Percentiles rank a stretch among this genome's conserved stretches.
Evolutionary conservation across 2,329 filamentous ascomycete species (phyloP).

Genomic region (Tolypocladium cylindrosporum): DNA sequence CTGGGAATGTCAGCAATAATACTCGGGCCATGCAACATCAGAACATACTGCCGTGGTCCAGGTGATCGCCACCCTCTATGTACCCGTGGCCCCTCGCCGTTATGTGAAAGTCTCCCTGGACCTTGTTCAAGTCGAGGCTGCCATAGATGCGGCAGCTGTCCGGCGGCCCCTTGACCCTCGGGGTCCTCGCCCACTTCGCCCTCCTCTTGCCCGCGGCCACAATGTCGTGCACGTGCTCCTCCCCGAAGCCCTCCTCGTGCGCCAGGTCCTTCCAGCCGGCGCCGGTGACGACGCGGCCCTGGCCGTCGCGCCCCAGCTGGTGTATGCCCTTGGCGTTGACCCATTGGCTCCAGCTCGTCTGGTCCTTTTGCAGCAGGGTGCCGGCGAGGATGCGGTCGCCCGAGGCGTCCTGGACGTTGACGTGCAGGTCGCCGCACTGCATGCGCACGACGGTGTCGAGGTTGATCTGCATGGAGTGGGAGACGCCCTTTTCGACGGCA

Average conservation of each 20-base stretch:
- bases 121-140: constrained; percentile 85
- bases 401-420: constrained; percentile 94
- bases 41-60: constrained; percentile 68
- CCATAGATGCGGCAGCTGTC: constrained; percentile 88
- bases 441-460: constrained; percentile 87
- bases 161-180: constrained; percentile 45
- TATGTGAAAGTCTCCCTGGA: constrained; percentile 97
- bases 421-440: constrained; percentile 77
- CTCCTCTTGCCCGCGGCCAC: constrained; percentile 57
- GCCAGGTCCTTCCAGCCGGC: constrained; percentile 41
- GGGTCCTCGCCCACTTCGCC: constrained; percentile 67
- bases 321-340: constrained; percentile 58
- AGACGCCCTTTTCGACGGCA: constrained; percentile 84
- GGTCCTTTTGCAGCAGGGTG: constrained; percentile 60
- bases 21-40: background rate
- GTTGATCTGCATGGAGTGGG: constrained; percentile 85
- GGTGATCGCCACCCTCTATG: constrained; percentile 62
- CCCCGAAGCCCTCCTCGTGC: constrained; percentile 55
- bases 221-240: constrained; percentile 89
- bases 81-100: constrained; percentile 96
- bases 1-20: constrained; percentile 28
- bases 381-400: constrained; percentile 86
- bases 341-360: constrained; percentile 78
- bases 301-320: constrained; percentile 42
- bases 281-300: constrained; percentile 45